Base-by-base conservation (phyloP, 169 alveolate genomes). In the Cryptosporidium ryanae region DNA sequence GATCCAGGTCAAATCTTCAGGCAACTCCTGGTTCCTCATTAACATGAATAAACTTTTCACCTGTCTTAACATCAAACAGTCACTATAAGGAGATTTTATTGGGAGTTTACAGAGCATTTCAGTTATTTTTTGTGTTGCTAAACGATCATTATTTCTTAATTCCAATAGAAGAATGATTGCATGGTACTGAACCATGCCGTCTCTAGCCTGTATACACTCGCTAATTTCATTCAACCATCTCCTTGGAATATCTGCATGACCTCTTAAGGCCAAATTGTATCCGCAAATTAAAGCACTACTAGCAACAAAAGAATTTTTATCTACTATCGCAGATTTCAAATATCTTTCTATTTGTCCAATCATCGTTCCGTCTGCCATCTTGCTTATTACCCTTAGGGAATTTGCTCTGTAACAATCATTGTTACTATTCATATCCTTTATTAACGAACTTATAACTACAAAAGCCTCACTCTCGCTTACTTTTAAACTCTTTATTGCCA, bases 271-370 rank as follows among this genome's bases (percentile, higher is more conserved):
- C 82, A 98, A 90, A 63, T 96, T 93, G 55, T 97, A 92, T 55
- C 98, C 97, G 76, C 98, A 96, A 52, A 96, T 89, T 46, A 97
- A 87, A 1, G 99, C 98, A 18, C 98, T 92, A 23, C 97, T 93
- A 17, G 97, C 93, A 13, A 97, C 99, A 90, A 95, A 96, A 34
- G 98, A 92, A 83, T 94, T 95, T 65, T 92, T 95, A 92, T 97
- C 99, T 43, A 94, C 97, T 48, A 97, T 91, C 17, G 99, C 96
- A 59, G 96, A 91, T 87, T 95, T 95, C 64, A 96, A 90, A 89
- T 96, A 97, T 66, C 99, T 93, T 91, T 98, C 99, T 31, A 97
- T 94, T 84, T 95, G 98, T 31, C 97, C 93, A 8, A 98, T 95
- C 94, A 96, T 93, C 0, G 96, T 91, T 17, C 95, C 95, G 82